Evolutionary conservation across 331 rosid species (phyloP), one percentile per base, ranked within the genome.

Genomic region (Acacia concinna): DNA sequence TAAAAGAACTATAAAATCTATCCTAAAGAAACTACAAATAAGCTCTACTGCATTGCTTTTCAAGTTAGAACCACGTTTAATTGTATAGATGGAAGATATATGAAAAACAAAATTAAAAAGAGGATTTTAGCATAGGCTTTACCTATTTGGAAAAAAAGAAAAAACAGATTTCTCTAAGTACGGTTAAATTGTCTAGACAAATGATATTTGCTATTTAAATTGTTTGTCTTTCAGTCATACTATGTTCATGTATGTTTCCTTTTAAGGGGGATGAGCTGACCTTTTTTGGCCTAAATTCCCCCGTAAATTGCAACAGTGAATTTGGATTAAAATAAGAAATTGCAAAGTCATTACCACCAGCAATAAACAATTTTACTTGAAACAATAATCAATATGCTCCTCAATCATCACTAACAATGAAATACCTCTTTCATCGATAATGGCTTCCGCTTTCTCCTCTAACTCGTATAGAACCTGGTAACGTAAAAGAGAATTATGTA

Each of bases 381-480:
- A 35, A 35, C 3, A 4, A 37, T 37, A 54, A 43, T 27, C 31
- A 65, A 30, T 12, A 80, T 13, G 72, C 76, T 68, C 27, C 64
- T 60, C 71, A 79, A 38, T 43, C 64, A 71, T 54, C 38, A 51
- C 47, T 67, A 54, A 18, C 81, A 62, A 49, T 41, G 32, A 65
- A 12, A 54, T 84, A 92, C 98, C 98, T 87, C 98, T 85, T 90
- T 94, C 98, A 75, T 92, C 96, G 68, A 90, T 79, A 77, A 94
- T 90, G 70, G 87, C 91, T 81, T 88, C 98, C 31, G 94, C 96
- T 76, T 90, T 94, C 87, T 92, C 93, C 87, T 94, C 98, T 73
- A 94, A 82, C 85, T 94, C 98, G 40, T 81, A 86, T 23, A 94
- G 80, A 74, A 94, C 94, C 98, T 94, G 89, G 46, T 78, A 81